phyloP scores from a whole-genome alignment of 305 asterid genomes.

The Fraxinus paxiana region DNA sequence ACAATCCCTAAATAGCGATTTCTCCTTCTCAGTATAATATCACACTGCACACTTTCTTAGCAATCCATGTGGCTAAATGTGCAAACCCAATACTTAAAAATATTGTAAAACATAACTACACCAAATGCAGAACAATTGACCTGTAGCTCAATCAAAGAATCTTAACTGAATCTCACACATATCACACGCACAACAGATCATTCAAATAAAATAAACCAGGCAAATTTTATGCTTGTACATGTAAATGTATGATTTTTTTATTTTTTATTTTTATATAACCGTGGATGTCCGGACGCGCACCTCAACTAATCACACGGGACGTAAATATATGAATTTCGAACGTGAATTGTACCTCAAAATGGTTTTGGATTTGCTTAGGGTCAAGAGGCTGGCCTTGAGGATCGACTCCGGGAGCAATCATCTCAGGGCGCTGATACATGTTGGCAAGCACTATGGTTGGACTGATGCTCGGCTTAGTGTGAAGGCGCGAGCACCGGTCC shows the following conservation, averaged over 20 bases:
- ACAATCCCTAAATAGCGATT: background rate
- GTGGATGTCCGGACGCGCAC: too few species aligned
- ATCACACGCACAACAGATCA: background rate
- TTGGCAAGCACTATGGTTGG: slow-evolving; percentile 43
- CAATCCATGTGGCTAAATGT: background rate
- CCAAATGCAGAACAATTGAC: background rate
- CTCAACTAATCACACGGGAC: too few species aligned
- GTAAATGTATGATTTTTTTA: too few species aligned
- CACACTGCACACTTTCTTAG: background rate
- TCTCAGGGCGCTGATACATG: slow-evolving; percentile 51
- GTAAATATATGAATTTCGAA: background rate
- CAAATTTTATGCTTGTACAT: background rate
- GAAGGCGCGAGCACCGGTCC: slow-evolving; percentile 47
- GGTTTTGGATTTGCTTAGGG: slow-evolving; percentile 43
- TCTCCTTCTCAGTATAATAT: background rate
- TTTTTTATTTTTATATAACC: too few species aligned
- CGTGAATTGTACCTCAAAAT: slow-evolving; percentile 27
- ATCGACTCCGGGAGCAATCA: slow-evolving; percentile 51
- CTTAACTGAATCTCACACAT: background rate
- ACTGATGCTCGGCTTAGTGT: slow-evolving; percentile 50
- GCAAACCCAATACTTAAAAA: background rate
- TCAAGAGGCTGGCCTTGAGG: slow-evolving; percentile 45
- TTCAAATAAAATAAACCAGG: background rate
- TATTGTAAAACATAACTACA: background rate
- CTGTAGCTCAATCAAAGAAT: background rate